Evolutionary conservation across 108 stramenopile species (phyloP), one percentile per base, ranked within the genome.

Genomic region (Mediolabrus comicus): DNA sequence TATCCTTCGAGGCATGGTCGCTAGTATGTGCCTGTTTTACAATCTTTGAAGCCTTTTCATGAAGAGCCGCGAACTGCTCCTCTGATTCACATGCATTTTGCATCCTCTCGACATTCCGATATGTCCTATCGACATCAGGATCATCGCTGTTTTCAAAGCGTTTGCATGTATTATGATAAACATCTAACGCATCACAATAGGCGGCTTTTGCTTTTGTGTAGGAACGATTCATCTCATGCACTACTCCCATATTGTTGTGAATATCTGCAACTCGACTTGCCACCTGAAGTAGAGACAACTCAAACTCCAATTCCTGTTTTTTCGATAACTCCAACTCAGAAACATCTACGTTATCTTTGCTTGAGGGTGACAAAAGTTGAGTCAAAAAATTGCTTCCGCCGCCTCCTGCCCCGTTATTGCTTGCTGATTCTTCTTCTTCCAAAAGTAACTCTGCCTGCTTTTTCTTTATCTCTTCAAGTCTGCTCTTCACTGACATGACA

Each of bases 181-280:
- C 75, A 27, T 76, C 75, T 14, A 76, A 46, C 8, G 75, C 75
- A 51, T 76, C 67, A 5, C 51, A 25, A 53, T 76, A 76, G 0
- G 75, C 69, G 12, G 75, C 27, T 41, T 68, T 53, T 25, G 75
- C 75, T 31, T 69, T 58, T 27, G 58, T 54, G 41, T 60, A 76
- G 4, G 54, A 49, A 32, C 75, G 62, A 55, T 76, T 67, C 75
- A 76, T 63, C 41, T 76, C 67, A 52, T 69, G 62, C 0, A 76
- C 75, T 2, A 76, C 67, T 31, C 75, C 75, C 75, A 76, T 69
- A 39, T 76, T 76, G 39, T 76, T 76, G 35, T 76, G 75, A 4
- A 76, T 63, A 26, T 76, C 68, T 4, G 75, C 75, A 0, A 76
- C 75, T 12, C 75, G 43, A 19, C 67, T 69, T 33, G 75, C 75